A percentile compares a stretch with the other conserved stretches of the same genome.
Conservation (phyloP, 495 filamentous ascomycete genomes). For the Aspergillus ostianus region DNA sequence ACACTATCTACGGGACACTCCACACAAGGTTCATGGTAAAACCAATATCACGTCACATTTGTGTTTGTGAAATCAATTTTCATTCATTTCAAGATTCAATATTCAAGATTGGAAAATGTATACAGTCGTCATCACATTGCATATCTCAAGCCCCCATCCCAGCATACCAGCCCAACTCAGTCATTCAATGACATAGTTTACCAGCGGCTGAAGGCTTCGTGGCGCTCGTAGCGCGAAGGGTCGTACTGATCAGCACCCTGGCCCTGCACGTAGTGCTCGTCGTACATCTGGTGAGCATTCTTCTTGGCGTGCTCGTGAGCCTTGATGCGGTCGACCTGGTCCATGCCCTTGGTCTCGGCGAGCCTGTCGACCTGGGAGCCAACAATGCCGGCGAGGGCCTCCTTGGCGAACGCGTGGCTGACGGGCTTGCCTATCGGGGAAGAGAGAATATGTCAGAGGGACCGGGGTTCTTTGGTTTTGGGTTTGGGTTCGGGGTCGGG, state of each 20-base stretch:
- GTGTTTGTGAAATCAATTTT: not conserved
- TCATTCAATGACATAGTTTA: constrained; percentile 11
- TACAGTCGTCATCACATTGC: constrained; percentile 13
- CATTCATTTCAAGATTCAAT: not conserved
- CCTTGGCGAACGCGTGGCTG: constrained; percentile 74
- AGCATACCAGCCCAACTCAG: constrained; percentile 7
- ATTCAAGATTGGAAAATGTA: not conserved
- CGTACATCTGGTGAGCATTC: constrained; percentile 63
- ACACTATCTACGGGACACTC: too few relatives aligned
- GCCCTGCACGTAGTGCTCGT: constrained; percentile 52
- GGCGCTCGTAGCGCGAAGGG: constrained; percentile 36
- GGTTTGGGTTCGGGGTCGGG: too few relatives aligned
- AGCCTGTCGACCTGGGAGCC: constrained; percentile 78
- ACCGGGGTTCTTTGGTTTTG: not conserved
- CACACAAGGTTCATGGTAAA: not conserved
- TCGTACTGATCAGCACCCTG: constrained; percentile 46
- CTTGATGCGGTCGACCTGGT: constrained; percentile 63
- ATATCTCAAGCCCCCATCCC: constrained; percentile 6
- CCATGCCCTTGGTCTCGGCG: constrained; percentile 73
- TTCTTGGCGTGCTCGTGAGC: constrained; percentile 65
- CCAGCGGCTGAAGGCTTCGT: constrained; percentile 28
- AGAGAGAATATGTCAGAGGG: not conserved
- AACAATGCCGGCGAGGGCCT: constrained; percentile 66
- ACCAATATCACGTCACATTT: not conserved
- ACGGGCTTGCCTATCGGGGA: constrained; percentile 60